A percentile compares a stretch with the other conserved stretches of the same genome.
Evolutionary conservation across 805 yeast genomes (phyloP).

Genomic region (Candida cerambycidarum): DNA sequence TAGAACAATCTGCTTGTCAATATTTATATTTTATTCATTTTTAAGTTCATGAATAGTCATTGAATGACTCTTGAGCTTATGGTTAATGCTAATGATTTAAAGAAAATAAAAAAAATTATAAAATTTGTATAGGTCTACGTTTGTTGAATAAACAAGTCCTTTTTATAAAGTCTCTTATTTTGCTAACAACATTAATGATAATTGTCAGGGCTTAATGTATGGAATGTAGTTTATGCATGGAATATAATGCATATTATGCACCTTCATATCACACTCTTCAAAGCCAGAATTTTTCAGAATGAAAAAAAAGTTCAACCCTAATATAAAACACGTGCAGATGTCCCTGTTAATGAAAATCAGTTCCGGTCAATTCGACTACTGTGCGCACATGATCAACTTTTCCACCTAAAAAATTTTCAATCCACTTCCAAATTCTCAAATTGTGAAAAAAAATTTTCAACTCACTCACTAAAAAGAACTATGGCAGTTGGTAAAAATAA

Average conservation of each 20-base stretch:
- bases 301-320: slow-evolving; percentile 1
- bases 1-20: too few species aligned
- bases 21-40: slow-evolving; percentile 5
- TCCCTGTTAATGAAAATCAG: background rate
- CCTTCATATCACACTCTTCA: too few species aligned
- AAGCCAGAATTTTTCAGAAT: too few species aligned
- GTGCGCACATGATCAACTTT: background rate
- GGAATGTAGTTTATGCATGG: too few species aligned
- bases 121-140: slow-evolving; percentile 20
- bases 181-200: too few species aligned
- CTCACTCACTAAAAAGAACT: background rate
- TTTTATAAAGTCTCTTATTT: too few species aligned
- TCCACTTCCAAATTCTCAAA: background rate
- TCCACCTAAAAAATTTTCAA: background rate
- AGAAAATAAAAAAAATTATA: slow-evolving; percentile 8
- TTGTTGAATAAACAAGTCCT: slow-evolving; percentile 45
- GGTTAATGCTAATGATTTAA: slow-evolving; percentile 4
- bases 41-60: slow-evolving; percentile 9
- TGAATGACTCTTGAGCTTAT: slow-evolving; percentile 10
- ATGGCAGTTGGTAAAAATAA: slow-evolving; percentile 60
- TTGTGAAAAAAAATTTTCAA: slow-evolving; percentile 9
- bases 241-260: too few species aligned
- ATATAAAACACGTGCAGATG: background rate
- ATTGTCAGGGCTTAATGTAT: too few species aligned
- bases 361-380: slow-evolving; percentile 9